Base-by-base conservation (phyloP, 2,329 filamentous ascomycete species). In the Fusarium oxysporum region DNA sequence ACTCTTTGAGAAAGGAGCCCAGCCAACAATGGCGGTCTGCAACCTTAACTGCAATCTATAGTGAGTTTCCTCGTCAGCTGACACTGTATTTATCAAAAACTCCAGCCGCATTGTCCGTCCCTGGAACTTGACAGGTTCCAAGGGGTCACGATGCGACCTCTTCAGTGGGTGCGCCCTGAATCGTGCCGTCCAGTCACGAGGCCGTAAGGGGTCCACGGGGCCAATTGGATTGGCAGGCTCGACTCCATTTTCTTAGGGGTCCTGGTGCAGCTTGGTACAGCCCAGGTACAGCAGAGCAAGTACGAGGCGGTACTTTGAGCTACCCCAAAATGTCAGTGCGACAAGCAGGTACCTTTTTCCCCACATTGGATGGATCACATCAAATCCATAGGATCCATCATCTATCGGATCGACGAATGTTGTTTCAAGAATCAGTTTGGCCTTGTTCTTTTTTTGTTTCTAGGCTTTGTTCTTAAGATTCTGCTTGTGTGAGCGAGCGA, bases 181-280 rank as follows among this genome's bases (percentile, higher is more conserved):
- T 69, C 71, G 45, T 40, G 38, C 44, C 35, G 61, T 35, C 78
- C 77, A 80, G 70, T 80, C 78, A 79, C 69, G 75, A 57, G 71
- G 68, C 65, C 66, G 43, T 25, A 50, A 14, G 43, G 66, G 62
- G 53, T 75, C 74, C 78, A 80, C 78, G 78, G 70, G 75, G 64
- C 68, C 68, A 77, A 76, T 74, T 68, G 70, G 62, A 78, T 75
- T 70, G 73, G 67, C 68, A 40, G 67, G 62, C 62, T 62, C n/a
- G 71, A 48, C 48, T 65, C 53, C 45, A 60, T 67, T 59, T 45
- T 47, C 44, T 60, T 67, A 71, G 66, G 68, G 63, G 56, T 71
- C 47, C 54, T 68, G 23, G 37, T 65, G 30, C 38, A 25, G 37
- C 30, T 13, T 9, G 38, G 53, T 55, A 57, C 30, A 21, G 40